These are phyloP conservation scores for Macaranga tanarius DNA, from an alignment of 441 rosid genomes.

Conservation along the genomic window DNA sequence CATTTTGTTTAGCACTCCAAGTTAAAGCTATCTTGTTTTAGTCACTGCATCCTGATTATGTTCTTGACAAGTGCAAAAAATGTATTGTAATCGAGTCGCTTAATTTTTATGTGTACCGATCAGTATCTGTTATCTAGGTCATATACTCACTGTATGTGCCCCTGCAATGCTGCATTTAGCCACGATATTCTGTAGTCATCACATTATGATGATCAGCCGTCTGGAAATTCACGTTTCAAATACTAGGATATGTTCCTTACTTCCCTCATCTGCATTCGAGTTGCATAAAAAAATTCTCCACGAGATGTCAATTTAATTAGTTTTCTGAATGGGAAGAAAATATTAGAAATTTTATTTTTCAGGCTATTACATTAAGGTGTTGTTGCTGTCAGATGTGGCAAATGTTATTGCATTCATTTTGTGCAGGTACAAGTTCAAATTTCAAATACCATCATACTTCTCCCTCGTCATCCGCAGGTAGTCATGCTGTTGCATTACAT, in stretches of 20 bases:
- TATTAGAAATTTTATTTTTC: not conserved
- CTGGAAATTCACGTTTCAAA: not conserved
- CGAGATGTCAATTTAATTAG: not conserved
- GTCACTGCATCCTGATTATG: too few relatives aligned
- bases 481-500: not conserved
- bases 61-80: not conserved
- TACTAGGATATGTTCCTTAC: not conserved
- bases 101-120: not conserved
- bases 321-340: not conserved
- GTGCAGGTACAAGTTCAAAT: conserved; percentile 95
- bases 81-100: not conserved
- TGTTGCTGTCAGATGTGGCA: conserved; percentile 9
- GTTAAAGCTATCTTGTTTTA: too few relatives aligned
- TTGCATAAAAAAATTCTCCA: not conserved
- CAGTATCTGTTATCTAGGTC: not conserved
- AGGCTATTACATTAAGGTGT: not conserved
- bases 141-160: not conserved
- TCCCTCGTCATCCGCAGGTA: conserved; percentile 96
- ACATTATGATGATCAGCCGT: not conserved
- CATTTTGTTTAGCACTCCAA: too few relatives aligned
- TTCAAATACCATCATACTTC: conserved; percentile 91
- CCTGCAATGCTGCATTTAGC: not conserved
- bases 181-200: not conserved
- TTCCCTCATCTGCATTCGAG: not conserved
- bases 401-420: conserved; percentile 15